phyloP scores from a whole-genome alignment of 768 basidiomycete species.

The Pleurotus tuoliensis region DNA sequence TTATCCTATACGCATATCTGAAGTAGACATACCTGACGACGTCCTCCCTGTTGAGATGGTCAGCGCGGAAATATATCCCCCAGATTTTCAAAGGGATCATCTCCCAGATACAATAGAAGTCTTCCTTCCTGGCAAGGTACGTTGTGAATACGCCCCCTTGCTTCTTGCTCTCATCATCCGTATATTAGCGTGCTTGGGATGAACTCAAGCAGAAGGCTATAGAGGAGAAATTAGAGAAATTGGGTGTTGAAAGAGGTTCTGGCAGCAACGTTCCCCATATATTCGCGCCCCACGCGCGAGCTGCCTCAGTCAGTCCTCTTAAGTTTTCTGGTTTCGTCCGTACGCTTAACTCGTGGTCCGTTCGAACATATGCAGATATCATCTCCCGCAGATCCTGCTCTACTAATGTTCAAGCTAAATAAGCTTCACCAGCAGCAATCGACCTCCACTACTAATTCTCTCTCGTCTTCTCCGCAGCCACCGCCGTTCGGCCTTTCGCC shows the following conservation, averaged over 20 bases:
- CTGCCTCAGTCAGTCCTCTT: constrained; percentile 66
- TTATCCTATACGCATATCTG: constrained; percentile 39
- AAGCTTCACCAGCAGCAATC: constrained; percentile 76
- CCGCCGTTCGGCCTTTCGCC: constrained; percentile 48
- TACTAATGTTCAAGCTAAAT: constrained; percentile 79
- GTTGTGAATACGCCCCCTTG: constrained; percentile 15
- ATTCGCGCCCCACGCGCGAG: constrained; percentile 74
- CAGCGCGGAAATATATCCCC: constrained; percentile 57
- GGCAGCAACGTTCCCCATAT: constrained; percentile 55
- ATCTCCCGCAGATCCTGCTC: constrained; percentile 83
- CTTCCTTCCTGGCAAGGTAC: constrained; percentile 78
- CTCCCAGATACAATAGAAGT: constrained; percentile 74
- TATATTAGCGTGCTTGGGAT: constrained; percentile 66
- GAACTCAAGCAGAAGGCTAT: constrained; percentile 64
- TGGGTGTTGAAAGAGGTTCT: constrained; percentile 72
- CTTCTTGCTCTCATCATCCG: constrained; percentile 8
- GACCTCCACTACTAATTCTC: constrained; percentile 45
- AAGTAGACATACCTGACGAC: constrained; percentile 17
- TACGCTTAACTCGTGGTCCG: constrained; percentile 16
- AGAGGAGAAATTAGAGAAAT: constrained; percentile 75
- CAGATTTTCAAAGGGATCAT: constrained; percentile 53
- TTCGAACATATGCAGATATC: constrained; percentile 56
- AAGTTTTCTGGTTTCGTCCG: constrained; percentile 15
- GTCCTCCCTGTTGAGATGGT: constrained; percentile 25
- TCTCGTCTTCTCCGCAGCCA: constrained; percentile 59